Evolutionary conservation across 2,329 filamentous ascomycete genomes (phyloP), one percentile per base, ranked within the genome.

Genomic region (Cladosporium sp.): DNA sequence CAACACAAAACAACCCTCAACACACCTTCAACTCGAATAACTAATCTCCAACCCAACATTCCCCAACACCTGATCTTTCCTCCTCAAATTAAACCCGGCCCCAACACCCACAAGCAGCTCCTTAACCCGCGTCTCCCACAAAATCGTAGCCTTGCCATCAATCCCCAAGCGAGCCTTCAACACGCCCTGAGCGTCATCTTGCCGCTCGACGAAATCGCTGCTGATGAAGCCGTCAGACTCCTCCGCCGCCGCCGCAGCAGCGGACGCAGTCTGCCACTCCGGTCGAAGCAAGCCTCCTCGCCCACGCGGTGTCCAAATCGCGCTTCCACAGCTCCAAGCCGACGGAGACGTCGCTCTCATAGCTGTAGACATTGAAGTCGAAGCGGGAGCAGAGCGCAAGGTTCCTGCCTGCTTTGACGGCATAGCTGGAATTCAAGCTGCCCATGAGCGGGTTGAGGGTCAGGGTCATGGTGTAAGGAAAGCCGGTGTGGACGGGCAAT

Each of bases 351-450:
- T 93, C 88, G 65, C 89, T 96, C 73, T 99, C 93, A 73, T 96
- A 99, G 66, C 89, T 96, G 71, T 96, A 97, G 43, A 96, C 87
- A 64, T 99, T 99, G 72, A 99, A 99, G 64, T 95, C 90, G 72
- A 97, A 92, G 43, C 87, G 84, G 18, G 90, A 95, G 56, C 90
- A 93, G 43, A 99, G 79, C 9, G 89, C 88, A 59, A 95, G 82
- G 61, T 89, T 83, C 29, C 81, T 81, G 3, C 89, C 89, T 2
- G 92, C 92, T 63, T 89, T 86, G 42, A 97, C 88, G 0, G 93
- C 88, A 67, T 99, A 99, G 13, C 84, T 95, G 30, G 90, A 89
- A 51, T 87, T 91, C 53, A 99, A 78, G 64, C 89, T 95, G 15
- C 93, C 93, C 82, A 96, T 96, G 43, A 99, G 75, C 3, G 93